A percentile compares a stretch with the other conserved stretches of the same genome.
These are phyloP conservation scores for Fusarium secorum DNA, from an alignment of 2,329 filamentous ascomycete species.

Conservation along the genomic window DNA sequence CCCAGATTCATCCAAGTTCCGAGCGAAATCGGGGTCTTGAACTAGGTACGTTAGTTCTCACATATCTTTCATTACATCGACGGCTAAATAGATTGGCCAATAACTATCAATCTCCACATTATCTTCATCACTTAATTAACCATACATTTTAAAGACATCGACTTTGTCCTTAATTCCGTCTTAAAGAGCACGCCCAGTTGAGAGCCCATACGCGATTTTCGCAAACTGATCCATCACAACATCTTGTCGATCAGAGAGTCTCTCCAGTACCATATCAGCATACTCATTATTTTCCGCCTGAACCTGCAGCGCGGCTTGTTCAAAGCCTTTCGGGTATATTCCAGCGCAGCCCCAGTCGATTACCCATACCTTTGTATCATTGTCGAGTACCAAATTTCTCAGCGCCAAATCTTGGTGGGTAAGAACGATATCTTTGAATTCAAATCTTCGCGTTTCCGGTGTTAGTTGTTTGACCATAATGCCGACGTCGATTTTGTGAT, in stretches of 20 bases:
- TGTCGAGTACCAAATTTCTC: not conserved
- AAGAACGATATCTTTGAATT: accelerated
- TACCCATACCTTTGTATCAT: accelerated
- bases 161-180: accelerated
- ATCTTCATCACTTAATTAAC: not conserved
- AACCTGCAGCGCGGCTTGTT: not conserved
- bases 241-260: accelerated
- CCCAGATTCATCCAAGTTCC: not conserved
- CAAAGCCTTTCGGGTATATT: accelerated
- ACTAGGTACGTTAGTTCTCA: accelerated
- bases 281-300: accelerated
- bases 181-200: not conserved
- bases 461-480: accelerated
- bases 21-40: not conserved
- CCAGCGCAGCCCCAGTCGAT: accelerated
- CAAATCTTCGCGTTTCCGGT: accelerated
- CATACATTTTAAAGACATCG: accelerated
- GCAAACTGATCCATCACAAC: accelerated
- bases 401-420: not conserved
- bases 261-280: accelerated
- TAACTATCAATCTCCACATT: accelerated
- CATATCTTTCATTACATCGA: accelerated
- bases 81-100: accelerated
- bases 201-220: accelerated
- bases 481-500: accelerated